These are phyloP conservation scores for Pelargonium fulgidum DNA, from an alignment of 441 rosid species.

Conservation along the genomic window DNA sequence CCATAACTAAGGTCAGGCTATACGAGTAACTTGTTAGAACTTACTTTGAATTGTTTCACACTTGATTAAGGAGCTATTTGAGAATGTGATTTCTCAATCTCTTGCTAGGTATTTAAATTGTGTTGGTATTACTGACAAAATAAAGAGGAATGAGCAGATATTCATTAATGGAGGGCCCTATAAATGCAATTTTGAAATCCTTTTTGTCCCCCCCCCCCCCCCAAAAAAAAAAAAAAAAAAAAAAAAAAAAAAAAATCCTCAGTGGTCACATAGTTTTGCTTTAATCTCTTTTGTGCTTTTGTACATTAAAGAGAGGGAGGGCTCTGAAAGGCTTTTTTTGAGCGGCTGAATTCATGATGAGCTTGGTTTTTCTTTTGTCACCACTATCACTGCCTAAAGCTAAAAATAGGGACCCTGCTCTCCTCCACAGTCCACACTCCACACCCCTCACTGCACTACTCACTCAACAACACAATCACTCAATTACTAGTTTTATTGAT, in stretches of 20 bases:
- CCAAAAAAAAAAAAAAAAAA: too few species aligned
- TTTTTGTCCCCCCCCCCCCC: constrained; percentile 12
- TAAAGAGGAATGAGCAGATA: neutral
- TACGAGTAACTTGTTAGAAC: neutral
- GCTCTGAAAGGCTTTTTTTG: neutral
- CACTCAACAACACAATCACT: too few species aligned
- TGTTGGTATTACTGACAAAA: too few species aligned
- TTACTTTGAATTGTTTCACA: constrained; percentile 3
- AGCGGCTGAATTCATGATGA: constrained; percentile 19
- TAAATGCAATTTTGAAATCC: constrained; percentile 5
- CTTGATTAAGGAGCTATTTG: too few species aligned
- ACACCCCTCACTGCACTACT: too few species aligned
- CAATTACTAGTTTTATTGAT: too few species aligned
- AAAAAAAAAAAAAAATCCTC: neutral
- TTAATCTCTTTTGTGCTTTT: constrained; percentile 16
- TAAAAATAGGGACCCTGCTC: constrained; percentile 13
- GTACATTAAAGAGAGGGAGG: constrained; percentile 9
- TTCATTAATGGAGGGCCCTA: constrained; percentile 12
- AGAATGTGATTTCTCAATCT: too few species aligned
- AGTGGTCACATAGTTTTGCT: neutral
- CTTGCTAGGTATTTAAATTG: too few species aligned
- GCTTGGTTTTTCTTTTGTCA: constrained; percentile 17
- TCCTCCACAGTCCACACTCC: too few species aligned
- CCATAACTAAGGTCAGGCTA: constrained; percentile 13
- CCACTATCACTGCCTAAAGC: constrained; percentile 20